Conservation (phyloP, 306 rosid genomes). For the Citrullus amarus region DNA sequence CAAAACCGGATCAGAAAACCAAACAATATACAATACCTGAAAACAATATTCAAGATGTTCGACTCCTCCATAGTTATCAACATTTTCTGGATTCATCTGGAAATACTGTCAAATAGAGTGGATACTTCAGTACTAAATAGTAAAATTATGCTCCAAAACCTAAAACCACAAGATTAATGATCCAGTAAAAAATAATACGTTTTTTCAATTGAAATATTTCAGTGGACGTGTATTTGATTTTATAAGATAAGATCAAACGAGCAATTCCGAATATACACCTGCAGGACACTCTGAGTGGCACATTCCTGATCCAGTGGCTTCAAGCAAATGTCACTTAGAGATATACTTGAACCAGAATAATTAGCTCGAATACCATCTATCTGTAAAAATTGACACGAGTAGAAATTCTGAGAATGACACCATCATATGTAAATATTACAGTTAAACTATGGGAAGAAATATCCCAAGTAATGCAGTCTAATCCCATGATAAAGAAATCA, state of each 20-base stretch:
- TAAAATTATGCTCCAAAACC: neutral
- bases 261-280: constrained; percentile 34
- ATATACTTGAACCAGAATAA: constrained; percentile 50
- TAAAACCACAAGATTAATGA: neutral
- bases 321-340: constrained; percentile 87
- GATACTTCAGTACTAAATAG: neutral
- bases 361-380: constrained; percentile 74
- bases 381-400: constrained; percentile 30
- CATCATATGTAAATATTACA: neutral
- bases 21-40: constrained; percentile 37
- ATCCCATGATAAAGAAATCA: neutral
- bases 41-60: constrained; percentile 87
- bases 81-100: constrained; percentile 72
- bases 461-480: neutral
- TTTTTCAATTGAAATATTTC: neutral
- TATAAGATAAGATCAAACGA: neutral
- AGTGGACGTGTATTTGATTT: neutral
- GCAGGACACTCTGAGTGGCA: constrained; percentile 87
- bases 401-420: neutral
- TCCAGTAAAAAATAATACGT: neutral
- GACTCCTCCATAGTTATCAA: constrained; percentile 74
- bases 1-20: neutral
- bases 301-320: constrained; percentile 91
- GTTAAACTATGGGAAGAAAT: neutral
- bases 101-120: constrained; percentile 54